A percentile compares a stretch with the other conserved stretches of the same genome.
Conservation (phyloP, 2,329 filamentous ascomycete genomes). For the Colletotrichum truncatum region DNA sequence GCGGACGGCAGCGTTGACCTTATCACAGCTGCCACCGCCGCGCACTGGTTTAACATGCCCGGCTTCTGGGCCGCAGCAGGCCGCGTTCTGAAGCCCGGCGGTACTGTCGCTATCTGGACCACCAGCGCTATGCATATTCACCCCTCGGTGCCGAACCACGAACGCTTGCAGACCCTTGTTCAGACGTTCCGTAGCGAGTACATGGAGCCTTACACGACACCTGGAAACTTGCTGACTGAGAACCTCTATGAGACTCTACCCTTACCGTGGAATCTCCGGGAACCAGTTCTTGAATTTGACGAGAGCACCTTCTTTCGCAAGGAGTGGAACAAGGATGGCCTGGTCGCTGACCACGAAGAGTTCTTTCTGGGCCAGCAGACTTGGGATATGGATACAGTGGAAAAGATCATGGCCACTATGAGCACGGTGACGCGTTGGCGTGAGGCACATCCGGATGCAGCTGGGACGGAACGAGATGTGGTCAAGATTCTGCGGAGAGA, state of each 20-base stretch:
- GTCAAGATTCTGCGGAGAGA: constrained; percentile 39
- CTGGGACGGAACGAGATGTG: constrained; percentile 50
- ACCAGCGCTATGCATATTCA: constrained; percentile 40
- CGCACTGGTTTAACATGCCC: constrained; percentile 67
- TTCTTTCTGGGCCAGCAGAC: constrained; percentile 36
- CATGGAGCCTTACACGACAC: constrained; percentile 47
- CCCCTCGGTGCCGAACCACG: constrained; percentile 46
- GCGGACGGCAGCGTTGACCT: constrained; percentile 53
- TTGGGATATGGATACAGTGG: constrained; percentile 43
- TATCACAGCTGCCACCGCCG: constrained; percentile 58
- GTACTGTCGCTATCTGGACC: constrained; percentile 63
- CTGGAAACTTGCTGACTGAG: constrained; percentile 51
- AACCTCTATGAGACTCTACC: constrained; percentile 51
- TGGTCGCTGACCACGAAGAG: constrained; percentile 32
- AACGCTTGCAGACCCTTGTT: constrained; percentile 50
- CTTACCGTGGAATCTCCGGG: constrained; percentile 58
- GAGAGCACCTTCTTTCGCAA: constrained; percentile 46
- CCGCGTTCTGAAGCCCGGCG: constrained; percentile 57
- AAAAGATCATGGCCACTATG: constrained; percentile 45
- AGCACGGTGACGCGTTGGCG: constrained; percentile 55
- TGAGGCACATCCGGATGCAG: constrained; percentile 50
- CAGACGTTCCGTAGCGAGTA: constrained; percentile 45
- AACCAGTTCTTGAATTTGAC: constrained; percentile 47
- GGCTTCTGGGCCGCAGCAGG: constrained; percentile 58
- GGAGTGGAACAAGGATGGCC: constrained; percentile 50